These are phyloP conservation scores for Ganoderma boninense DNA, from an alignment of 1,284 basidiomycete species.

Conservation along the genomic window DNA sequence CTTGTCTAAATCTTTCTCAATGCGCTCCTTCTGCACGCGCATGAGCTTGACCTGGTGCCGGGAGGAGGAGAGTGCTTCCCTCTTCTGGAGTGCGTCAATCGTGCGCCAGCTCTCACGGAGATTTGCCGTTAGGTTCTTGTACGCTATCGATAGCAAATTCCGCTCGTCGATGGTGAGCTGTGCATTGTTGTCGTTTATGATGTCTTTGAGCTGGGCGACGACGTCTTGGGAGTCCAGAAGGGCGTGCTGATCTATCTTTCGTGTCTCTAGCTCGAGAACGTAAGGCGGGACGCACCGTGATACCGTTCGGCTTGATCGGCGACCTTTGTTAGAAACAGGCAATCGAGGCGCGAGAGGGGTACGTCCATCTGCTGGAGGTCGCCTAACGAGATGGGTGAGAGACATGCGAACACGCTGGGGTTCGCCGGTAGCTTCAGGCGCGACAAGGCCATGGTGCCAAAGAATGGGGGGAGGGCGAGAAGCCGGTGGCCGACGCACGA, in stretches of 20 bases:
- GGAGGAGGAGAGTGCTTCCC: conserved; percentile 46
- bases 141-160: conserved; percentile 74
- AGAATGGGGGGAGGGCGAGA: not conserved
- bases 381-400: conserved; percentile 17
- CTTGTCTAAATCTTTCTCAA: conserved; percentile 64
- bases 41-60: conserved; percentile 56
- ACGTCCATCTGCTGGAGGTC: conserved; percentile 30
- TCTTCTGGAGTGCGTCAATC: conserved; percentile 62
- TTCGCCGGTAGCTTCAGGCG: not conserved
- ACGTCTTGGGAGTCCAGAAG: conserved; percentile 52
- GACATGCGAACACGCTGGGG: conserved; percentile 12
- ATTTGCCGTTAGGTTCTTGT: conserved; percentile 71
- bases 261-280: not conserved
- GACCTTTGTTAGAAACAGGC: conserved; percentile 66
- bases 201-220: conserved; percentile 62
- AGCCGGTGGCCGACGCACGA: conserved; percentile 5
- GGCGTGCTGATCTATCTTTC: not conserved
- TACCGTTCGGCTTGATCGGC: conserved; percentile 75
- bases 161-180: conserved; percentile 69
- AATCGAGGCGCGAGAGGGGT: conserved; percentile 44
- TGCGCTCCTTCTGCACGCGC: conserved; percentile 57
- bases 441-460: not conserved
- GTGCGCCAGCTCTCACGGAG: conserved; percentile 71
- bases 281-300: conserved; percentile 52
- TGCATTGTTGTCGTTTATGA: conserved; percentile 57